Percentiles rank a stretch among this genome's conserved stretches.
These are phyloP conservation scores for Corchorus olitorius DNA, from an alignment of 345 rosid genomes.

Conservation along the genomic window DNA sequence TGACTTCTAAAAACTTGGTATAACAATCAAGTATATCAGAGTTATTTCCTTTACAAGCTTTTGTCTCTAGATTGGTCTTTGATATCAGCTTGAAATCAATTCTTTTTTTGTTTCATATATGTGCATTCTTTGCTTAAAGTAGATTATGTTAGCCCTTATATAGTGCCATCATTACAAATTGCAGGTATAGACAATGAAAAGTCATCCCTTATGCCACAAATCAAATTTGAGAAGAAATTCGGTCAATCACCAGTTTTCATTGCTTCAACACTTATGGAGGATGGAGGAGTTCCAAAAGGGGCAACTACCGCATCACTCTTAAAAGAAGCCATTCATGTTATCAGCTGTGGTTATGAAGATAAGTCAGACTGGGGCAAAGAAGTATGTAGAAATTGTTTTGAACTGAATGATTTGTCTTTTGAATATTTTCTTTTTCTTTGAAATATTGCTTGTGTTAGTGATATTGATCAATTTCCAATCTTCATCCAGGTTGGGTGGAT, in stretches of 20 bases:
- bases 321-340: constrained; percentile 75
- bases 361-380: constrained; percentile 78
- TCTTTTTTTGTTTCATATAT: background rate
- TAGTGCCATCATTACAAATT: constrained; percentile 3
- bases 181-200: constrained; percentile 53
- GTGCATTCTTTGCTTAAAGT: background rate
- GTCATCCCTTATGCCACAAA: constrained; percentile 42
- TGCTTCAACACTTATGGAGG: constrained; percentile 52
- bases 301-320: constrained; percentile 56
- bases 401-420: constrained; percentile 1
- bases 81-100: background rate
- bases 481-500: constrained; percentile 66
- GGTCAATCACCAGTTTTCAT: constrained; percentile 59
- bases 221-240: constrained; percentile 63
- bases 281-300: constrained; percentile 53
- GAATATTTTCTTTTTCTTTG: background rate
- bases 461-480: background rate
- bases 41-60: background rate
- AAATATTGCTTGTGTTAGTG: background rate
- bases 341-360: constrained; percentile 73
- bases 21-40: background rate
- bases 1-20: background rate
- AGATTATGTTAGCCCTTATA: constrained; percentile 12
- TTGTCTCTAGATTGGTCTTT: background rate
- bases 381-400: constrained; percentile 29